A percentile compares a stretch with the other conserved stretches of the same genome.
phyloP scores from a whole-genome alignment of 2,329 filamentous ascomycete species.

The Alternaria metachromatica region DNA sequence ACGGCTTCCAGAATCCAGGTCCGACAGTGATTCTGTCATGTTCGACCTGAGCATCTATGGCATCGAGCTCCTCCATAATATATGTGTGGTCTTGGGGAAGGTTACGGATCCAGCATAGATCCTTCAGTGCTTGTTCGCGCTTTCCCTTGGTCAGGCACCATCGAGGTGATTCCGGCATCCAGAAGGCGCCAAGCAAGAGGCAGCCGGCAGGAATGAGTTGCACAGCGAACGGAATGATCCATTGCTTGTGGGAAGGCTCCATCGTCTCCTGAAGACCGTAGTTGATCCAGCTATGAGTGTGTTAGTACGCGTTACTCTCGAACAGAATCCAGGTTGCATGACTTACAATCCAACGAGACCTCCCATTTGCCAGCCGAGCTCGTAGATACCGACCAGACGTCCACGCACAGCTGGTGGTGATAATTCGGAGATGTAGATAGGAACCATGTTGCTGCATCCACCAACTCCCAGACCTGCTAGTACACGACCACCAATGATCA shows the following conservation, averaged over 20 bases:
- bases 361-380: slow-evolving; percentile 59
- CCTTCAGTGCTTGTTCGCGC: slow-evolving; percentile 51
- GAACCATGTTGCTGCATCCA: slow-evolving; percentile 63
- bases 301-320: slow-evolving; percentile 48
- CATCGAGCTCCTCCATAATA: slow-evolving; percentile 74
- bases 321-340: slow-evolving; percentile 41
- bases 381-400: slow-evolving; percentile 59
- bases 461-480: slow-evolving; percentile 65
- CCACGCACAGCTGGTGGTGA: slow-evolving; percentile 66
- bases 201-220: slow-evolving; percentile 72
- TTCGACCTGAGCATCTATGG: slow-evolving; percentile 73
- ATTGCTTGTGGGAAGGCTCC: slow-evolving; percentile 52
- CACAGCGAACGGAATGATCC: slow-evolving; percentile 62
- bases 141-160: slow-evolving; percentile 53
- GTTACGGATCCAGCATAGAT: slow-evolving; percentile 69
- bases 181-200: slow-evolving; percentile 55
- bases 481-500: slow-evolving; percentile 64
- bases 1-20: slow-evolving; percentile 72
- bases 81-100: slow-evolving; percentile 66
- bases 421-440: slow-evolving; percentile 67
- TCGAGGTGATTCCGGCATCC: slow-evolving; percentile 53
- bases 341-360: slow-evolving; percentile 35
- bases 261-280: slow-evolving; percentile 55
- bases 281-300: slow-evolving; percentile 43
- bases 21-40: slow-evolving; percentile 68